Base-by-base conservation (phyloP, 495 filamentous ascomycete species). In the Lophium mytilinum region DNA sequence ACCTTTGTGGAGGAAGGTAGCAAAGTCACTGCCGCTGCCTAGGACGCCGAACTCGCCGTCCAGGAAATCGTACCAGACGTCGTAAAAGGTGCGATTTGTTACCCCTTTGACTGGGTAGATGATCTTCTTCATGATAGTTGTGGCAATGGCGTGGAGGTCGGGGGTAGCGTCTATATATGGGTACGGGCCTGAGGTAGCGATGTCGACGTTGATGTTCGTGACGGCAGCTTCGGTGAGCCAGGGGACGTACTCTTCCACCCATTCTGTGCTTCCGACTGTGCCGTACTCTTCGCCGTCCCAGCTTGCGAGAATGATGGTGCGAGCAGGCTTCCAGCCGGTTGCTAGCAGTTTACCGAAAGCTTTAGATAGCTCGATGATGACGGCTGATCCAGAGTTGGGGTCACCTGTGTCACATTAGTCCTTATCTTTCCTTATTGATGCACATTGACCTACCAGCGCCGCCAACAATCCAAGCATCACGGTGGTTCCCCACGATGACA, bases 131-230 rank as follows among this genome's bases (percentile, higher is more conserved):
- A 65, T 66, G 17, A 57, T 40, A 5, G 57, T 57, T 0, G 41
- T 48, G 14, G 24, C 48, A n/a, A 68, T 62, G 12, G 40, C 39
- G 50, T 68, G 63, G 10, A 70, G 43, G 10, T 68, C 66, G 5
- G 66, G 66, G 18, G 61, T 63, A 0, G 68, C 68, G n/a, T 60
- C 30, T 14, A 67, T 33, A 10, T 47, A 57, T 1, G 66, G 66
- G 10, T 56, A 34, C 0, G 66, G 61, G 17, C 83, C 82, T 24
- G 71, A 58, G 12, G 77, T 73, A 39, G 75, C 82, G 6, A 84
- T 75, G 63, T 87, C 84, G 36, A 88, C 75, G 64, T 88, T 87
- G 34, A 88, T 59, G 58, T 87, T 86, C 1, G 82, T 82, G 10
- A 87, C 65, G 12, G 69, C 68, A 11, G 61, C 57, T 7, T 21